A percentile compares a stretch with the other conserved stretches of the same genome.
Evolutionary conservation across 2,329 filamentous ascomycete genomes (phyloP).

Genomic region (Xylariaceae sp.): DNA sequence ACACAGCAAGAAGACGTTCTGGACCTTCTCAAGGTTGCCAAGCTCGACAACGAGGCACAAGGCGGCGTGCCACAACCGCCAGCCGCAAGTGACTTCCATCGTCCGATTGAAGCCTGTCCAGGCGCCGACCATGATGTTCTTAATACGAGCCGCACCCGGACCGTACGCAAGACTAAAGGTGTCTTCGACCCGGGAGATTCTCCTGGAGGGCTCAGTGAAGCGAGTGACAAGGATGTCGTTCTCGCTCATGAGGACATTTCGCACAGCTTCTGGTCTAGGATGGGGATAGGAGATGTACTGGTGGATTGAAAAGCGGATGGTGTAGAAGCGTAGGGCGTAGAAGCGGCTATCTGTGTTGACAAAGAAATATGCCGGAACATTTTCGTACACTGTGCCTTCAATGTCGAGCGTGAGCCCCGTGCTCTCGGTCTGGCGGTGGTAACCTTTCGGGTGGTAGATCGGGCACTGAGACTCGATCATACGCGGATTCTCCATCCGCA

Average conservation of each 20-base stretch:
- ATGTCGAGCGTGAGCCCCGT: neutral
- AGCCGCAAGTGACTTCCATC: too few relatives aligned
- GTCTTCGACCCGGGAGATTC: too few relatives aligned
- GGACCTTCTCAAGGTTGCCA: too few relatives aligned
- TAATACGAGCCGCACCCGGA: too few relatives aligned
- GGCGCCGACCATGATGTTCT: too few relatives aligned
- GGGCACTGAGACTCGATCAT: neutral
- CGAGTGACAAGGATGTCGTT: neutral
- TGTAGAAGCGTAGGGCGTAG: neutral
- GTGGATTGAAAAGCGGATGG: neutral
- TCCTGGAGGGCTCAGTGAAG: neutral
- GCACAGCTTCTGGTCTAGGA: neutral
- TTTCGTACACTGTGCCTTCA: neutral
- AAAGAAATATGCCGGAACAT: neutral
- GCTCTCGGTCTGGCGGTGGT: neutral
- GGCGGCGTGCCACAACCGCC: too few relatives aligned
- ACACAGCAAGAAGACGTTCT: too few relatives aligned
- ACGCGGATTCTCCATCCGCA: neutral
- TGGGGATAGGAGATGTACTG: neutral
- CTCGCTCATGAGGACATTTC: neutral
- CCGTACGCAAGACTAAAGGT: too few relatives aligned
- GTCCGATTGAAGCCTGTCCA: too few relatives aligned
- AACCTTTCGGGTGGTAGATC: neutral
- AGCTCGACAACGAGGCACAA: too few relatives aligned
- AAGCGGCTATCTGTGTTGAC: neutral